Evolutionary conservation across 2,329 filamentous ascomycete species (phyloP).

Genomic region (Ascochyta lentis): DNA sequence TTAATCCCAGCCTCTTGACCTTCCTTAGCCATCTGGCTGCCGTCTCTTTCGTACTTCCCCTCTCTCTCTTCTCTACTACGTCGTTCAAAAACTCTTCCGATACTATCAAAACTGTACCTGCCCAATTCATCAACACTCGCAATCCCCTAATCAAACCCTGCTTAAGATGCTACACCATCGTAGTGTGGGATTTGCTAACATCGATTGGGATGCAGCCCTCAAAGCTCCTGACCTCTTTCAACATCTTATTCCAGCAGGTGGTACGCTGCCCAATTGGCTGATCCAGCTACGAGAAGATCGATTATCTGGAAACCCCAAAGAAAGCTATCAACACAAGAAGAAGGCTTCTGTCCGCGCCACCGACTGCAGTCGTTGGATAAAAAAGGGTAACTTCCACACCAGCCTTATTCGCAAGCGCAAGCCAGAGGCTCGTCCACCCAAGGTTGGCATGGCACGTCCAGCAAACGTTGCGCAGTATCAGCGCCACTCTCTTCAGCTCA

Average conservation of each 20-base stretch:
- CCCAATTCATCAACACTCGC: background rate
- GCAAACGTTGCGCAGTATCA: constrained; percentile 64
- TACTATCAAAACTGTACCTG: background rate
- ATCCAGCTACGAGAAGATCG: constrained; percentile 8
- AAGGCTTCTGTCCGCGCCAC: background rate
- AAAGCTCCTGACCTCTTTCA: constrained; percentile 2
- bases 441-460: constrained; percentile 30
- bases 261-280: constrained; percentile 14
- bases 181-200: constrained; percentile 5
- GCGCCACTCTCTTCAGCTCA: constrained; percentile 82
- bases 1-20: background rate
- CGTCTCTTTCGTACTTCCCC: background rate
- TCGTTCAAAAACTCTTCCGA: background rate
- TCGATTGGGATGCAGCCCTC: constrained; percentile 16
- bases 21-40: background rate
- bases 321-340: background rate
- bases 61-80: background rate
- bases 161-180: background rate
- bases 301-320: background rate
- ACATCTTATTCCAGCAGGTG: constrained; percentile 9
- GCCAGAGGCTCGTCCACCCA: constrained; percentile 11
- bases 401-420: constrained; percentile 23
- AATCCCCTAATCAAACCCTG: background rate
- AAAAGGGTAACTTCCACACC: constrained; percentile 21
- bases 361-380: constrained; percentile 24